Percentiles rank a stretch among this genome's conserved stretches.
phyloP scores from a whole-genome alignment of 805 yeast species.

The Schwanniomyces vanrijiae region DNA sequence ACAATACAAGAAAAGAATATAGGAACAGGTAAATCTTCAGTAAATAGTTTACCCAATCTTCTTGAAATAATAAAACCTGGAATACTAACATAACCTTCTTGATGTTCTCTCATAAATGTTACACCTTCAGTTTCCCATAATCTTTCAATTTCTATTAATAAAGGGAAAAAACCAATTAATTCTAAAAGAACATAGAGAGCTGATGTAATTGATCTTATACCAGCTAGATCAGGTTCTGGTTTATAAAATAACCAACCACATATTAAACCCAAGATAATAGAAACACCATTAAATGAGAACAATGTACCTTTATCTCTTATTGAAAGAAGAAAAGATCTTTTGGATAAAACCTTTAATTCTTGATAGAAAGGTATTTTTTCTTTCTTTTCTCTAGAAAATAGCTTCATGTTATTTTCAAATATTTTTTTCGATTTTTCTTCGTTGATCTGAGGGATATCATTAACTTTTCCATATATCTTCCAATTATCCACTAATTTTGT shows the following conservation, averaged over 20 bases:
- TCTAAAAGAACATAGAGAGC: slow-evolving; percentile 37
- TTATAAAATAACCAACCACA: slow-evolving; percentile 76
- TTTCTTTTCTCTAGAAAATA: slow-evolving; percentile 14
- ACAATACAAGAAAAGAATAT: slow-evolving; percentile 59
- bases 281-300: slow-evolving; percentile 36
- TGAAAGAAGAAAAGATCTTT: slow-evolving; percentile 31
- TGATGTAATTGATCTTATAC: slow-evolving; percentile 58
- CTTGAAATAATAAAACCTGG: slow-evolving; percentile 68
- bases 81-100: slow-evolving; percentile 66
- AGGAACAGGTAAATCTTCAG: slow-evolving; percentile 70
- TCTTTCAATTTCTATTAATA: slow-evolving; percentile 39
- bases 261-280: slow-evolving; percentile 54
- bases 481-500: slow-evolving; percentile 25
- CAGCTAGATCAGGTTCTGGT: slow-evolving; percentile 59
- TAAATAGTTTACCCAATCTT: slow-evolving; percentile 59
- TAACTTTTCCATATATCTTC: slow-evolving; percentile 12
- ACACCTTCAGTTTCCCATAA: slow-evolving; percentile 39
- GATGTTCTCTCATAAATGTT: slow-evolving; percentile 55
- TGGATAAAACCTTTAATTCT: slow-evolving; percentile 34
- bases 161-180: slow-evolving; percentile 39
- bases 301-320: slow-evolving; percentile 34
- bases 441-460: slow-evolving; percentile 1
- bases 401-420: slow-evolving; percentile 15
- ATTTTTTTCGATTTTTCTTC: slow-evolving; percentile 12
- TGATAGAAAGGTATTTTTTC: slow-evolving; percentile 24